phyloP scores from a whole-genome alignment of 2,329 filamentous ascomycete species.

The Apiospora hydei region DNA sequence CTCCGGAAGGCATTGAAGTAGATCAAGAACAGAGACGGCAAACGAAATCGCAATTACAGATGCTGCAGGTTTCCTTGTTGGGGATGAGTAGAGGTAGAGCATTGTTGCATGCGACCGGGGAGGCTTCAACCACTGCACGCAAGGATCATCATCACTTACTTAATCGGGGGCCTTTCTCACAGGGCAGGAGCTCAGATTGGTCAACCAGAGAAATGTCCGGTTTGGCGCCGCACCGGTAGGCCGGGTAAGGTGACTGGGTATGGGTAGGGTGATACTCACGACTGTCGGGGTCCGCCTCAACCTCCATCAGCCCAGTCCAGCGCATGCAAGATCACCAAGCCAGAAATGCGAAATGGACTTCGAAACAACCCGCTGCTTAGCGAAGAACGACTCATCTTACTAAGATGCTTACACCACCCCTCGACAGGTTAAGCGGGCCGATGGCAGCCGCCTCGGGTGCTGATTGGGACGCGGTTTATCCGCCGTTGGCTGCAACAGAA shows the following conservation, averaged over 20 bases:
- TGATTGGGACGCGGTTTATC: conserved; percentile 7
- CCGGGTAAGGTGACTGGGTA: not conserved
- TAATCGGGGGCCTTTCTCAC: not conserved
- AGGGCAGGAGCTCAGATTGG: not conserved
- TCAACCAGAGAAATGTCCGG: not conserved
- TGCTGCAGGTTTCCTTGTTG: too few relatives aligned
- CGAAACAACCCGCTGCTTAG: not conserved
- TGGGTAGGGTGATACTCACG: not conserved
- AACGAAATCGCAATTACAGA: not conserved
- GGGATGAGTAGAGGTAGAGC: not conserved
- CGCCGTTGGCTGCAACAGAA: conserved; percentile 8
- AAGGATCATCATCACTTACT: not conserved
- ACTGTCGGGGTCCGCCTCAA: not conserved
- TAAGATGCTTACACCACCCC: not conserved
- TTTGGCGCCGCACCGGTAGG: not conserved
- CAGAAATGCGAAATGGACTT: not conserved
- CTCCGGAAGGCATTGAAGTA: not conserved
- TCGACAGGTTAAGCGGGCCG: not conserved
- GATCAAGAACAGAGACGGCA: not conserved
- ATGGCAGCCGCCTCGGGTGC: not conserved
- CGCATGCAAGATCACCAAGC: not conserved
- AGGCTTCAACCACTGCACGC: not conserved
- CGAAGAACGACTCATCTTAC: not conserved
- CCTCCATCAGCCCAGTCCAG: not conserved
- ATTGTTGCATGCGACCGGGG: not conserved